These are phyloP conservation scores for Colletotrichum plurivorum DNA, from an alignment of 2,329 filamentous ascomycete species.

Conservation along the genomic window DNA sequence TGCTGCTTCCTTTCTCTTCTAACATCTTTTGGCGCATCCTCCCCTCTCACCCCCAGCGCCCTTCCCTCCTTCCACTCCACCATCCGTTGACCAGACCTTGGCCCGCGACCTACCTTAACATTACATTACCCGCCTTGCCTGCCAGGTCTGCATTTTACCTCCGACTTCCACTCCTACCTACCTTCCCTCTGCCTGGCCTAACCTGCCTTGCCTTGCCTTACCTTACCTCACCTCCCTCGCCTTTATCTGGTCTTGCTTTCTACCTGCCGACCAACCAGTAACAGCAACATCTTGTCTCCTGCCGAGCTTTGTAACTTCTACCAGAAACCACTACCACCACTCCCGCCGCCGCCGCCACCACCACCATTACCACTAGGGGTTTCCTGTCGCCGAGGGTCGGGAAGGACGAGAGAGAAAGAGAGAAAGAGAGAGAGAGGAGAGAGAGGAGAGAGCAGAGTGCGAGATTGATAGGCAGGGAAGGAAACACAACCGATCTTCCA, in stretches of 20 bases:
- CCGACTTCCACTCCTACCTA: conserved; percentile 13
- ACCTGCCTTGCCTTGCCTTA: conserved; percentile 4
- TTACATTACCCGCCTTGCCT: conserved; percentile 39
- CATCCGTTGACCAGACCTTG: neutral
- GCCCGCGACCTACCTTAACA: conserved; percentile 30
- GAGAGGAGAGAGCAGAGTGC: neutral
- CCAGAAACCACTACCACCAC: neutral
- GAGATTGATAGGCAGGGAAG: neutral
- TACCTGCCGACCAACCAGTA: conserved; percentile 20
- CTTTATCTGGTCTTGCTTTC: too few relatives aligned
- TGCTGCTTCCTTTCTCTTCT: conserved; percentile 29
- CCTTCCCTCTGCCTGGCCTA: neutral
- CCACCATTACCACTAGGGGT: neutral
- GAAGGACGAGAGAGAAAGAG: neutral
- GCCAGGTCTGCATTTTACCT: conserved; percentile 19
- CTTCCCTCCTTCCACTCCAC: conserved; percentile 29
- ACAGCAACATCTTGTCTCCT: neutral
- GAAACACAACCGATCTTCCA: neutral
- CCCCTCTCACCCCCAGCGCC: neutral
- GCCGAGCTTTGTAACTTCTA: conserved; percentile 12
- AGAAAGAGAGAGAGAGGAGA: neutral
- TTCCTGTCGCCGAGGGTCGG: neutral
- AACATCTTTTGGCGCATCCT: conserved; percentile 38
- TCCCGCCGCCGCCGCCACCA: neutral
- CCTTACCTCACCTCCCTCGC: neutral